Conservation (phyloP, 805 yeast genomes). For the Komagataella pseudopastoris region DNA sequence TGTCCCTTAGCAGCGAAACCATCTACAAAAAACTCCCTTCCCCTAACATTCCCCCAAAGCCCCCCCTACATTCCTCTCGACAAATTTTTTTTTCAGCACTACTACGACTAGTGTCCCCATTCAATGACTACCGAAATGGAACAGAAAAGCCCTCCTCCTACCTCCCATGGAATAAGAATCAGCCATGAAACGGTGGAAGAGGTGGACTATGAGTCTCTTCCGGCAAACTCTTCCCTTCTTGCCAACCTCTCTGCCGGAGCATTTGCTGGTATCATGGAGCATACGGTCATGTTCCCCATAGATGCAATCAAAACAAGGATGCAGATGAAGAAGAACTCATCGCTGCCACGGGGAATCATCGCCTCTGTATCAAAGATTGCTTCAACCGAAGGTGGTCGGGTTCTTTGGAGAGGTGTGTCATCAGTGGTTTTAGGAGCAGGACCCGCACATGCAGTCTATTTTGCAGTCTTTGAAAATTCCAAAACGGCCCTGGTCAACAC, state of each 20-base stretch:
- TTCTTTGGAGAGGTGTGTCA: conserved; percentile 89
- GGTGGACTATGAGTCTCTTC: conserved; percentile 85
- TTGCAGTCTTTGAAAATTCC: conserved; percentile 81
- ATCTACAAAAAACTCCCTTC: background rate
- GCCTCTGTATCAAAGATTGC: conserved; percentile 61
- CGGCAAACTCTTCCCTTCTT: conserved; percentile 68
- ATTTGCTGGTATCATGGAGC: conserved; percentile 98
- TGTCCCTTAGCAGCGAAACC: background rate
- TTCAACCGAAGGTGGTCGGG: conserved; percentile 77
- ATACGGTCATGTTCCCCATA: conserved; percentile 90
- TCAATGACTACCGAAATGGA: background rate
- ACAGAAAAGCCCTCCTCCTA: background rate
- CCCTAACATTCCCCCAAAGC: background rate
- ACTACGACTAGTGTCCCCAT: background rate
- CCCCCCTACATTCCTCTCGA: background rate
- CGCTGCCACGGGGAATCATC: conserved; percentile 31
- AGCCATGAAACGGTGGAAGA: conserved; percentile 16
- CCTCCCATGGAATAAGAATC: background rate
- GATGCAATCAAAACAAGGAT: conserved; percentile 94
- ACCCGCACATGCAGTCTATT: conserved; percentile 96
- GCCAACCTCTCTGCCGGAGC: conserved; percentile 91
- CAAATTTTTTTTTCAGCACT: background rate
- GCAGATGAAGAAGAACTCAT: conserved; percentile 39
- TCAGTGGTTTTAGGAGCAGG: conserved; percentile 96
- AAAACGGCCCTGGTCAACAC: conserved; percentile 38